Base-by-base conservation (phyloP, 805 yeast species). In the Jamesozyma piceae region DNA sequence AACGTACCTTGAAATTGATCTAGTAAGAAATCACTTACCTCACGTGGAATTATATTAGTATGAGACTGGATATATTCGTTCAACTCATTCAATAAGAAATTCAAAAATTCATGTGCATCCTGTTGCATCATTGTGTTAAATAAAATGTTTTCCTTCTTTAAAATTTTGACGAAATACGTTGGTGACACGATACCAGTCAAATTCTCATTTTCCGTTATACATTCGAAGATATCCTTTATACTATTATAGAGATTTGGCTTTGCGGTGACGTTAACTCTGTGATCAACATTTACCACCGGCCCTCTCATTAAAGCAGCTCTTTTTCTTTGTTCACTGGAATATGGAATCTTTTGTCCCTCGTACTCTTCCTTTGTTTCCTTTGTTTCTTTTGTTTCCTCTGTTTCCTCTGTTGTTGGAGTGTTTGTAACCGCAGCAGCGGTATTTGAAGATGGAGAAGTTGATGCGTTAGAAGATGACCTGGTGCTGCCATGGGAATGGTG, bases 21-120 rank as follows among this genome's bases (percentile, higher is more conserved):
- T 38, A 77, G 81, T 42, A 90, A 70, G 70, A 78, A 74, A 51
- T 73, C 74, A 24, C 49, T 65, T 1, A 26, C 35, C 3, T 41
- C 38, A 10, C 22, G 14, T 14, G 45, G 39, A 9, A 44, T 21
- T n/a, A 27, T 22, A 8, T 32, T 15, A 5, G 40, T n/a, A 13
- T 26, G 32, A 13, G 36, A 24, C 3, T 40, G 28, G 37, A 49
- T 19, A 27, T 52, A 57, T 22, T 74, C 76, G 39, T 83, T 67
- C 15, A 82, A 71, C 48, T 84, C 88, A 62, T 92, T 92, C 41
- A 92, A 68, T 51, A 89, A 60, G 56, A 84, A 89, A 60, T 89
- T 90, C 57, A 89, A 72, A 62, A 92, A 92, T 64, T 92, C 98
- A 63, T 92, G 98, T 4, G 97, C 97, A 68, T 92, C 98, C 59